Evolutionary conservation across 176 grass and related monocot genomes (phyloP), one percentile per base, ranked within the genome.

Genomic region (Dendrocalamus sinicus): DNA sequence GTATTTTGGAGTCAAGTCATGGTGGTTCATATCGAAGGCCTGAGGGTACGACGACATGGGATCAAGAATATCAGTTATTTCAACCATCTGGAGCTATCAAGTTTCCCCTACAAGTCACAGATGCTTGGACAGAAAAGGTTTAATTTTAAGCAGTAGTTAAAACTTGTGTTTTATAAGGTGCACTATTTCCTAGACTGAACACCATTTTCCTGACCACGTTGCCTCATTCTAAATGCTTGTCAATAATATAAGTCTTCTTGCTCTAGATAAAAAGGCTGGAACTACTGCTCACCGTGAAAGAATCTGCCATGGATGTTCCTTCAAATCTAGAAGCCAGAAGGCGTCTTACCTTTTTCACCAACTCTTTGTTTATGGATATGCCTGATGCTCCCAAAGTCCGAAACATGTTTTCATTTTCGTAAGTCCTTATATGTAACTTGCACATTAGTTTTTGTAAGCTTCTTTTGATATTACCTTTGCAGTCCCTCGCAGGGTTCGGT

Each of bases 301-400:
- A 97, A 68, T 97, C 95, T 78, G 95, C 92, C 59, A 95, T 97
- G 95, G 95, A 97, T 84, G 95, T 95, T 24, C 95, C 95, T 79
- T 91, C 95, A 66, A 97, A 97, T 78, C 72, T 97, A 61, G 92
- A 94, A 88, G 92, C 95, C 32, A 89, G 92, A 91, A 91, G 92
- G 57, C 89, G 95, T 59, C 93, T 97, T 86, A 88, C 95, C 43
- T 97, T 95, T 88, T 97, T 97, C 70, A 95, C 90, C 39, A 97
- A 97, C 85, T 97, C 95, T 59, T 88, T 97, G 80, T 97, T 97
- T 93, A 97, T 97, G 95, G 89, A 95, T 84, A 97, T 97, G 95
- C 95, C 95, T 88, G 85, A 91, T 91, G 92, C 93, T 79, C 95
- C 95, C 78, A 95, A 98, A 95, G 95, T 95, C 35, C 93, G 88